phyloP scores from a whole-genome alignment of 2,329 filamentous ascomycete species.

The Zalaria obscura region DNA sequence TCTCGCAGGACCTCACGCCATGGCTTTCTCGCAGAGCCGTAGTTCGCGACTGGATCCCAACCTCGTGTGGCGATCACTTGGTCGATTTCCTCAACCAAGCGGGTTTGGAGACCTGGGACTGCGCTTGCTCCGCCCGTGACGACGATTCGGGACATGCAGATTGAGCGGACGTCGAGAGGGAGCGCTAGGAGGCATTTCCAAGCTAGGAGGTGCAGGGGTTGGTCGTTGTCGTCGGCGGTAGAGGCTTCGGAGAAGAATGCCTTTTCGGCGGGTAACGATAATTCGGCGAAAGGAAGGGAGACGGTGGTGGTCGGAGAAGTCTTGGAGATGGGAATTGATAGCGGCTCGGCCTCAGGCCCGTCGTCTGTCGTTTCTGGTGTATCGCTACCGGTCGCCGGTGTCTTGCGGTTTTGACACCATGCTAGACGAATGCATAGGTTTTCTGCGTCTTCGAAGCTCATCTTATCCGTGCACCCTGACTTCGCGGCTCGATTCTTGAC shows the following conservation, averaged over 20 bases:
- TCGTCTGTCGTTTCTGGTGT: conserved; percentile 21
- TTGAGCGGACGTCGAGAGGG: conserved; percentile 65
- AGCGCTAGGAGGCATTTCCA: conserved; percentile 63
- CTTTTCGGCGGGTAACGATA: conserved; percentile 63
- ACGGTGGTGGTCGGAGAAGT: conserved; percentile 34
- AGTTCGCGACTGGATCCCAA: conserved; percentile 66
- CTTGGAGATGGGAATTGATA: conserved; percentile 19
- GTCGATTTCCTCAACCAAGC: conserved; percentile 63
- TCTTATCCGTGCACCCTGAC: conserved; percentile 37
- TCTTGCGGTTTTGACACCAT: conserved; percentile 48
- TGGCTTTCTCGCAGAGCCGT: conserved; percentile 32
- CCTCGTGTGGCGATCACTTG: conserved; percentile 51
- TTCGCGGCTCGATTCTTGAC: background rate
- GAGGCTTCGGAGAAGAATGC: conserved; percentile 49
- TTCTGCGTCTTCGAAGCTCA: conserved; percentile 63
- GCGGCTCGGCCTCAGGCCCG: conserved; percentile 9
- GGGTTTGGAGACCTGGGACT: conserved; percentile 64
- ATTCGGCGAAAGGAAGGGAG: conserved; percentile 51
- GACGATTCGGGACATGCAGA: conserved; percentile 80
- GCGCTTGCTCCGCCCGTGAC: conserved; percentile 71
- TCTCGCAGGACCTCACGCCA: background rate
- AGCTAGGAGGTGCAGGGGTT: conserved; percentile 60
- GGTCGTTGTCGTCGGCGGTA: conserved; percentile 76
- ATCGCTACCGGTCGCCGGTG: conserved; percentile 1
- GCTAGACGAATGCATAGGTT: conserved; percentile 61